These are phyloP conservation scores for Rusavskia elegans DNA, from an alignment of 495 filamentous ascomycete genomes.

Conservation along the genomic window DNA sequence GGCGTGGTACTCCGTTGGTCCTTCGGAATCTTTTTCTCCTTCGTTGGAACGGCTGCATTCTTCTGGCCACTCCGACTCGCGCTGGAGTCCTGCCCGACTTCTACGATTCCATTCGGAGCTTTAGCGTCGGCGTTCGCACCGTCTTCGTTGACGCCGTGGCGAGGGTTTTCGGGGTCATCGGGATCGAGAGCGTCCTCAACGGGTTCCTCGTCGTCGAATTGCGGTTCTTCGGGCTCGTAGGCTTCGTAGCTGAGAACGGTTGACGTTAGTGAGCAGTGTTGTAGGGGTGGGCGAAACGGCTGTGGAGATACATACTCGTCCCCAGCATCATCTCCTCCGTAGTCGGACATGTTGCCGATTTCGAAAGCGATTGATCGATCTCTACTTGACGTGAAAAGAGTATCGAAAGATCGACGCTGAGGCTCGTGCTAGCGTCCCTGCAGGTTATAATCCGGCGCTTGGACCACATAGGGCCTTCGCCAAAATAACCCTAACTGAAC, in stretches of 20 bases:
- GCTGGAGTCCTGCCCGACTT: conserved; percentile 28
- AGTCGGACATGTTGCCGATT: conserved; percentile 61
- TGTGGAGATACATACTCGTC: conserved; percentile 26
- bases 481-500: no score
- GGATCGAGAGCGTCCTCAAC: conserved; percentile 40
- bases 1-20: conserved; percentile 85
- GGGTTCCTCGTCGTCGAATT: conserved; percentile 52
- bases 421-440: background rate
- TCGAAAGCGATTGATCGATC: background rate
- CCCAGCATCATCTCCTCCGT: conserved; percentile 52
- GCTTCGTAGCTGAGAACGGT: conserved; percentile 25
- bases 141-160: background rate
- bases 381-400: no score
- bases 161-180: conserved; percentile 32
- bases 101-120: conserved; percentile 22
- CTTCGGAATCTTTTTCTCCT: conserved; percentile 79
- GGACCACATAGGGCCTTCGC: no score
- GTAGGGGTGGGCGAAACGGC: background rate
- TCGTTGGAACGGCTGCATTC: conserved; percentile 41
- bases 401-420: background rate
- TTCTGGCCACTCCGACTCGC: conserved; percentile 27
- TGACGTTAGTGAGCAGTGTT: conserved; percentile 1
- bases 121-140: conserved; percentile 15
- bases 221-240: conserved; percentile 41
- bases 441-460: no score